Percentiles rank a stretch among this genome's conserved stretches.
phyloP scores from a whole-genome alignment of 2,329 filamentous ascomycete species.

The Cladosporium sp. region DNA sequence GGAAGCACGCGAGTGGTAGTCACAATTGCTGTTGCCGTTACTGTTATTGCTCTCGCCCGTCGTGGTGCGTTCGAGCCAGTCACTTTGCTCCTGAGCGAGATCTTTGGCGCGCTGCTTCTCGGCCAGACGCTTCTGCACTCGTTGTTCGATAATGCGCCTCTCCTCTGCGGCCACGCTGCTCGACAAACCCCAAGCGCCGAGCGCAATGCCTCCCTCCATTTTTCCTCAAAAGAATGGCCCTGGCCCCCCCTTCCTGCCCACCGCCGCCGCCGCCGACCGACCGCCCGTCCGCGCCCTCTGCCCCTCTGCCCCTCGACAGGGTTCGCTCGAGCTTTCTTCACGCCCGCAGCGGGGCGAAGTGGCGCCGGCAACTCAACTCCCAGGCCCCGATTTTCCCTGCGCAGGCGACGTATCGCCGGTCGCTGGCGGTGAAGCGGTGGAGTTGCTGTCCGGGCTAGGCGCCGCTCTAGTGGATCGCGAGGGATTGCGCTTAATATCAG shows the following conservation, averaged over 20 bases:
- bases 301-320: not conserved
- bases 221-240: no score
- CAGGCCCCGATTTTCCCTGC: not conserved
- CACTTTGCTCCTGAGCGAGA: conserved; percentile 3
- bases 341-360: not conserved
- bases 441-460: not conserved
- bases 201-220: conserved; percentile 2
- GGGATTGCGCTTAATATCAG: no score
- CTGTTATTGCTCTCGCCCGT: not conserved
- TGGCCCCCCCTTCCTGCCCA: not conserved
- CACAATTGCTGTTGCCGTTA: not conserved
- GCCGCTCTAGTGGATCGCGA: no score
- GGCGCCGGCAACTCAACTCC: not conserved
- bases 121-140: conserved; percentile 1
- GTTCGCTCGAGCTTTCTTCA: not conserved
- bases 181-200: not conserved
- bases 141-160: conserved; percentile 1
- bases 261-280: not conserved
- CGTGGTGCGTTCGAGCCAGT: conserved; percentile 8
- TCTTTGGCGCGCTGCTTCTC: conserved; percentile 9
- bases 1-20: conserved; percentile 1
- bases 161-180: conserved; percentile 5
- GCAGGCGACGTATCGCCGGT: not conserved
- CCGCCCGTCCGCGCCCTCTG: not conserved
- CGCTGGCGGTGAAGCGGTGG: not conserved